Evolutionary conservation across 305 asterid species (phyloP).

Genomic region (Solanum hybrid): DNA sequence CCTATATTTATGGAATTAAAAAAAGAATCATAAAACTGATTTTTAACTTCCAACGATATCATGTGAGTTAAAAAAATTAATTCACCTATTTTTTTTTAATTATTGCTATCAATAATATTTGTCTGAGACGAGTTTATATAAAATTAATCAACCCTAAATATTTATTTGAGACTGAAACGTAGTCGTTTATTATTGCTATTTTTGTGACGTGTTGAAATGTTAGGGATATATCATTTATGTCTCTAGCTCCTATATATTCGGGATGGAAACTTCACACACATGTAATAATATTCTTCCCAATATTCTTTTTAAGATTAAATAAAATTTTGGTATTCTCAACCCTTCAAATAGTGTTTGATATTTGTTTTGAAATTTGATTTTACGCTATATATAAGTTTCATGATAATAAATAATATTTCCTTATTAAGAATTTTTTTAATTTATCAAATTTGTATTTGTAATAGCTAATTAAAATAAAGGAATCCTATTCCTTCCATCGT

Average conservation of each 20-base stretch:
- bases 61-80: no score
- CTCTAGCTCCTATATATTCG: not conserved
- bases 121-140: not conserved
- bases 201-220: not conserved
- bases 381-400: no score
- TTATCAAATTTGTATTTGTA: no score
- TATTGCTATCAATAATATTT: not conserved
- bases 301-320: not conserved
- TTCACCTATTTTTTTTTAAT: not conserved
- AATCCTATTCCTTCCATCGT: fast-evolving
- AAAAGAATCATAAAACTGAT: no score
- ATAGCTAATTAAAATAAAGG: not conserved
- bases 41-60: not conserved
- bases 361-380: not conserved
- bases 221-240: not conserved
- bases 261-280: not conserved
- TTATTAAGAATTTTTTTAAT: no score
- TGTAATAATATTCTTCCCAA: not conserved
- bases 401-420: no score
- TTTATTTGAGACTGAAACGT: not conserved
- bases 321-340: not conserved
- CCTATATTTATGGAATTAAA: not conserved
- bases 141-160: not conserved
- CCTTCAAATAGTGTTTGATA: not conserved
- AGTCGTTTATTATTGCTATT: not conserved